Evolutionary conservation across 108 stramenopile genomes (phyloP), one percentile per base, ranked within the genome.

Genomic region (Schizochytrium sp.): DNA sequence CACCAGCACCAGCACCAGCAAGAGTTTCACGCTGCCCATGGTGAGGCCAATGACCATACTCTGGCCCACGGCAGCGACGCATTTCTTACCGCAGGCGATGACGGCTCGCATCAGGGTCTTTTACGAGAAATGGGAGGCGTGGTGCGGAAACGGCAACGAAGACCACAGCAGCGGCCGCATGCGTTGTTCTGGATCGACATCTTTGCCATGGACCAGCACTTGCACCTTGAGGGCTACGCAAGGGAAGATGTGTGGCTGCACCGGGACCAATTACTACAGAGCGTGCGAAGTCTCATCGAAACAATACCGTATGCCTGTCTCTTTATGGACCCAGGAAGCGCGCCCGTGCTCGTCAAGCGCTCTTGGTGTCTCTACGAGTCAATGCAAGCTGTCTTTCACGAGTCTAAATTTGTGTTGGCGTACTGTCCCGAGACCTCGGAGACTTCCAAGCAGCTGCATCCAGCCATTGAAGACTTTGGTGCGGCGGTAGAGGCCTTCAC

Each of bases 331-430:
- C 76, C 76, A 14, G 45, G 43, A 12, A 53, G 25, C n/a, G 76
- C 19, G 10, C 76, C 76, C 6, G 45, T 83, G 6, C 48, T 83
- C 25, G 76, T 83, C 23, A 47, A 83, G 23, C 19, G 76, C 2
- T 12, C 76, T 6, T 83, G 76, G 76, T 83, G 76, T 34, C 51
- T 83, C 12, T 83, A 83, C 51, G 76, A 83, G 76, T 83, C 48
- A n/a, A 83, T 83, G 76, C 76, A 83, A 4, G 76, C 76, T 8
- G 48, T 83, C n/a, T 47, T 53, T 4, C 48, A 83, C 28, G 76
- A 23, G n/a, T 53, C 45, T 18, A 47, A 47, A 4, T 53, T 83
- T 23, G 48, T 83, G 48, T 34, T 83, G 51, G 76, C 76, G 45
- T 47, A 53, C 45, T 83, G 76, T 5, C 63, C 63, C 14, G 63